Conservation (phyloP, 768 basidiomycete genomes). For the Trametes sanguinea region DNA sequence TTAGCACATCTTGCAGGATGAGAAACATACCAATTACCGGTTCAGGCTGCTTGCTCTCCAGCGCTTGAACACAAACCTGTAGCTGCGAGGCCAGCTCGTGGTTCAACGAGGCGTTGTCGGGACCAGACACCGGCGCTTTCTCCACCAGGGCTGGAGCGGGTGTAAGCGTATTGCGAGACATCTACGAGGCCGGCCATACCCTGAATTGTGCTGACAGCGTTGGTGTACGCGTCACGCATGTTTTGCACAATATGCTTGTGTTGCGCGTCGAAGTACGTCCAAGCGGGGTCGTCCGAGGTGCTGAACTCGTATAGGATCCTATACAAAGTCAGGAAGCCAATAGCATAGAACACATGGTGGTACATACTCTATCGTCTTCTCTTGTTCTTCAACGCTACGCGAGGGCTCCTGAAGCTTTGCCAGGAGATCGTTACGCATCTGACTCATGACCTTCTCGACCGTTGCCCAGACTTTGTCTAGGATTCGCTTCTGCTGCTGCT, state of each 20-base stretch:
- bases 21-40: conserved; percentile 52
- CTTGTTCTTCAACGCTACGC: conserved; percentile 88
- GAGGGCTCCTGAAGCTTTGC: conserved; percentile 79
- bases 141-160: conserved; percentile 3
- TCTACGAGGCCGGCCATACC: conserved; percentile 34
- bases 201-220: conserved; percentile 51
- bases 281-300: conserved; percentile 85
- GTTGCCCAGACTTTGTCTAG: conserved; percentile 95
- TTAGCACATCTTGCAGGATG: not conserved
- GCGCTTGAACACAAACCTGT: conserved; percentile 55
- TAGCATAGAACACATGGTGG: not conserved
- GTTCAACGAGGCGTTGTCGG: conserved; percentile 10
- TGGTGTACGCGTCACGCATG: conserved; percentile 64
- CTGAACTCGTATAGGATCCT: conserved; percentile 91
- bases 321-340: conserved; percentile 16
- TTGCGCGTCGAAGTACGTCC: conserved; percentile 95
- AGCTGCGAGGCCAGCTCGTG: conserved; percentile 54
- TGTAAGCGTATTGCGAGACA: no score
- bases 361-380: conserved; percentile 92
- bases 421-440: conserved; percentile 80
- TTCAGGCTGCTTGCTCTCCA: conserved; percentile 69
- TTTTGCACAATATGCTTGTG: conserved; percentile 82
- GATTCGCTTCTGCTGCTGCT: conserved; percentile 87
- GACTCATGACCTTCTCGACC: conserved; percentile 92
- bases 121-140: not conserved